phyloP scores from a whole-genome alignment of 495 filamentous ascomycete species.

The Neurospora pannonica region DNA sequence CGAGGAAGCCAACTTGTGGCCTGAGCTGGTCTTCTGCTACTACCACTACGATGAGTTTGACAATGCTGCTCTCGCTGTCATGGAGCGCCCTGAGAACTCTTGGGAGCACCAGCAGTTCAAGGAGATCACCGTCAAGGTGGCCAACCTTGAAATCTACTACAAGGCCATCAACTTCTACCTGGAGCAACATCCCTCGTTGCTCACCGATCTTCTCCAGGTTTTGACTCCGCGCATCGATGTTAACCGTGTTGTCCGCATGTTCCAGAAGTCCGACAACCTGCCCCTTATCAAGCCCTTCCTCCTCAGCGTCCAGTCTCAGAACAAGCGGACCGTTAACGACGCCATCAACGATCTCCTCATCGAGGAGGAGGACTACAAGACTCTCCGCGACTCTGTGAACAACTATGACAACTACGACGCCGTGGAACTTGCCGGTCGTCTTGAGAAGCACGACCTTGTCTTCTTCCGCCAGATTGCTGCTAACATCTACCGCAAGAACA shows the following conservation, averaged over 20 bases:
- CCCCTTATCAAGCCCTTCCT: slow-evolving; percentile 99
- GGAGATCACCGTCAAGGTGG: slow-evolving; percentile 96
- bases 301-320: slow-evolving; percentile 91
- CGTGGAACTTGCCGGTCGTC: slow-evolving; percentile 83
- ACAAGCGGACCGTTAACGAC: slow-evolving; percentile 96
- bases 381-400: slow-evolving; percentile 91
- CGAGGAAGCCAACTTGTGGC: slow-evolving; percentile 95
- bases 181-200: slow-evolving; percentile 86
- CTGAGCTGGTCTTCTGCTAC: slow-evolving; percentile 96
- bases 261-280: slow-evolving; percentile 96
- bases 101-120: slow-evolving; percentile 99
- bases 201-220: slow-evolving; percentile 90
- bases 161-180: slow-evolving; percentile 96
- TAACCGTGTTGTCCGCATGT: slow-evolving; percentile 96
- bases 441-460: slow-evolving; percentile 93
- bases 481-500: slow-evolving; percentile 98
- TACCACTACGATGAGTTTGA: slow-evolving; percentile 99
- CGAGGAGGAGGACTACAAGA: slow-evolving; percentile 99
- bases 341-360: slow-evolving; percentile 98
- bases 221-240: slow-evolving; percentile 92
- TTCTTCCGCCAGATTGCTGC: slow-evolving; percentile 99
- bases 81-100: slow-evolving; percentile 95
- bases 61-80: slow-evolving; percentile 96
- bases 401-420: slow-evolving; percentile 99
- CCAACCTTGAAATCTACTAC: slow-evolving; percentile 99